These are phyloP conservation scores for Plasmodium knowlesi DNA, from an alignment of 169 alveolate genomes.

Conservation along the genomic window DNA sequence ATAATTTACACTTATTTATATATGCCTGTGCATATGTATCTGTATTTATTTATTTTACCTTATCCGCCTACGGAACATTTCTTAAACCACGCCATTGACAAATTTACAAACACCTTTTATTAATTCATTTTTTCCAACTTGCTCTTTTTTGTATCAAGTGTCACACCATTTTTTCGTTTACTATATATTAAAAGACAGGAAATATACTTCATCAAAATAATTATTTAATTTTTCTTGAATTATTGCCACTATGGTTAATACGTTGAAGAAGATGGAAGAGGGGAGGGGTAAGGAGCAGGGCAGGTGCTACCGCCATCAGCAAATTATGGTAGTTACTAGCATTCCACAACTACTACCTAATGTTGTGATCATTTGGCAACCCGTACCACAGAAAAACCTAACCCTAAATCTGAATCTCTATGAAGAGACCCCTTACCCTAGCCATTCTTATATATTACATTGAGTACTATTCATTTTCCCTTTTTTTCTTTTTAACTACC, in stretches of 20 bases:
- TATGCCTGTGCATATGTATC: background rate
- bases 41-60: background rate
- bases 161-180: background rate
- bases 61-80: background rate
- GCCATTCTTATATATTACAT: background rate
- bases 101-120: background rate
- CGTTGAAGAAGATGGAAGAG: background rate
- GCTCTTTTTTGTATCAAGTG: background rate
- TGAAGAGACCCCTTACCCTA: background rate
- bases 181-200: background rate
- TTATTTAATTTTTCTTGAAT: background rate
- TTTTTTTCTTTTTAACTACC: background rate
- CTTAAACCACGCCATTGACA: background rate
- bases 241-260: background rate
- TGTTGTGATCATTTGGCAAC: background rate
- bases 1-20: background rate
- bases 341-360: background rate
- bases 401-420: background rate
- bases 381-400: too few relatives aligned
- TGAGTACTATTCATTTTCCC: background rate
- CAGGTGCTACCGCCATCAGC: background rate
- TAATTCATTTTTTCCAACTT: background rate
- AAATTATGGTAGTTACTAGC: background rate
- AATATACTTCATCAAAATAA: background rate
- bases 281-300: background rate